phyloP scores from a whole-genome alignment of 2,329 filamentous ascomycete species.

The Neonectria hederae region DNA sequence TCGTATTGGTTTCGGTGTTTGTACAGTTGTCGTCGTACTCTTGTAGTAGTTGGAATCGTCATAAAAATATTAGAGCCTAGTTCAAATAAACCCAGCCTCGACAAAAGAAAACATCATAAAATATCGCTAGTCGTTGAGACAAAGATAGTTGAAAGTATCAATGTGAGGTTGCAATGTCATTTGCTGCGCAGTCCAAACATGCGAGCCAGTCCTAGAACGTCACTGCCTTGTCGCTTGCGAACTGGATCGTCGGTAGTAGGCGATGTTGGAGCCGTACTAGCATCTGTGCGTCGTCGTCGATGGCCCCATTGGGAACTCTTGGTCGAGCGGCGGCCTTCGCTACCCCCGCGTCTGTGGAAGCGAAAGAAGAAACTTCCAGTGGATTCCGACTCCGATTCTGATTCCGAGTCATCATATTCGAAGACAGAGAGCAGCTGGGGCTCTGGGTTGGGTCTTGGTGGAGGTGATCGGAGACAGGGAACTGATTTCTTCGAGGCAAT shows the following conservation, averaged over 20 bases:
- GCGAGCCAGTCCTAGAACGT: constrained; percentile 51
- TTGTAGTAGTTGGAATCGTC: constrained; percentile 22
- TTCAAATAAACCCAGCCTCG: not conserved
- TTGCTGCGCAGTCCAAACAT: constrained; percentile 49
- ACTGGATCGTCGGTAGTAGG: constrained; percentile 22
- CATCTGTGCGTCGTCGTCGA: constrained; percentile 20
- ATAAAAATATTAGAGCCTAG: constrained; percentile 2
- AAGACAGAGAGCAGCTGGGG: constrained; percentile 56
- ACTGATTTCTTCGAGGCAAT: constrained; percentile 43
- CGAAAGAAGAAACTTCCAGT: constrained; percentile 54
- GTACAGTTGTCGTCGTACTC: constrained; percentile 34
- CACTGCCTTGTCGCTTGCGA: constrained; percentile 45
- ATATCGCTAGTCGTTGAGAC: constrained; percentile 20
- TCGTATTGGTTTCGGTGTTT: constrained; percentile 12
- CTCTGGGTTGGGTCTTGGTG: constrained; percentile 37
- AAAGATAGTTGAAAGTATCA: constrained; percentile 14
- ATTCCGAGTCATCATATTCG: constrained; percentile 58
- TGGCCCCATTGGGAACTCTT: constrained; percentile 2
- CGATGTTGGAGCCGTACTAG: constrained; percentile 38
- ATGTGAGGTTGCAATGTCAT: constrained; percentile 16
- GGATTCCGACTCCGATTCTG: constrained; percentile 44
- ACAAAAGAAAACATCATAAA: constrained; percentile 1
- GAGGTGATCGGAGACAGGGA: constrained; percentile 37
- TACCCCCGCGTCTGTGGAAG: constrained; percentile 52
- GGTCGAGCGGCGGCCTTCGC: constrained; percentile 38